Evolutionary conservation across 1,284 basidiomycete species (phyloP).

Genomic region (Puccinia novopanici): DNA sequence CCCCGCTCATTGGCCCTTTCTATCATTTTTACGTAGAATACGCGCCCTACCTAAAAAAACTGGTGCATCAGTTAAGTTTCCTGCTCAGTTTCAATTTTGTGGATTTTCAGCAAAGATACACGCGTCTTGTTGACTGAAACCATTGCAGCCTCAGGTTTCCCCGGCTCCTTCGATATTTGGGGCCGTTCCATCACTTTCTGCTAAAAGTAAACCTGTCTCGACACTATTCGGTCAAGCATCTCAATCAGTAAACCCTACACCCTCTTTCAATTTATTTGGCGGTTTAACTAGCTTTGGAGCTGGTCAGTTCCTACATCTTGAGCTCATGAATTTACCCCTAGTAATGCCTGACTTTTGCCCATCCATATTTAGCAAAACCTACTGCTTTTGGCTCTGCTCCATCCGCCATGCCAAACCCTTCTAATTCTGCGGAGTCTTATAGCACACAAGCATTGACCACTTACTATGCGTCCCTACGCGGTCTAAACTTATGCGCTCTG

Average conservation of each 20-base stretch:
- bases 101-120: background rate
- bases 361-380: background rate
- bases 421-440: background rate
- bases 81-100: background rate
- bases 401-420: background rate
- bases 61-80: slow-evolving; percentile 31
- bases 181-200: background rate
- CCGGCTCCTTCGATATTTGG: background rate
- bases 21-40: slow-evolving; percentile 20
- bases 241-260: background rate
- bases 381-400: slow-evolving; percentile 9
- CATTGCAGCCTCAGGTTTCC: no score
- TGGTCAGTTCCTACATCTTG: background rate
- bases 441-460: slow-evolving; percentile 21
- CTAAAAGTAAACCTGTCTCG: background rate
- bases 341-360: background rate
- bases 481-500: slow-evolving; percentile 34
- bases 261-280: slow-evolving; percentile 17
- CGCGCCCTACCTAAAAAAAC: slow-evolving; percentile 3
- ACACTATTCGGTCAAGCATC: slow-evolving; percentile 7
- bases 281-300: background rate
- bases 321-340: background rate
- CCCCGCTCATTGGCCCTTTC: background rate
- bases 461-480: slow-evolving; percentile 42
- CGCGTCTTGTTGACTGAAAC: background rate